Percentiles rank a stretch among this genome's conserved stretches.
Evolutionary conservation across 2,329 filamentous ascomycete species (phyloP).

Genomic region (Botrytis porri): DNA sequence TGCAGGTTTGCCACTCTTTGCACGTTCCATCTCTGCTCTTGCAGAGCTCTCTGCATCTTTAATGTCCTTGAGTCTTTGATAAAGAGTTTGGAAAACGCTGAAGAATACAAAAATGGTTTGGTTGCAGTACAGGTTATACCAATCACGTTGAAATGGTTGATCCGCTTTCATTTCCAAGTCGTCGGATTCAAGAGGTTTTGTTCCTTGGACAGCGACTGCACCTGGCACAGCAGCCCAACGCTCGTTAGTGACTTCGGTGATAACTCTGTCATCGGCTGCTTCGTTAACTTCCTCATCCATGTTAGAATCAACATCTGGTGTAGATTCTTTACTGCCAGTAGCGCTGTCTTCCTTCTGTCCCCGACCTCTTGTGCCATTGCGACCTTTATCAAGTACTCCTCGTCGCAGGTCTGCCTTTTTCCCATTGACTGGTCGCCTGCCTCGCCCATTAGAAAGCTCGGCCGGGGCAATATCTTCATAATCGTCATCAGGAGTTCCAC

Average conservation of each 20-base stretch:
- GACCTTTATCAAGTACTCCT: slow-evolving; percentile 76
- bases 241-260: slow-evolving; percentile 62
- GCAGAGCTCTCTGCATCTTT: slow-evolving; percentile 77
- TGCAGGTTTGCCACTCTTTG: slow-evolving; percentile 74
- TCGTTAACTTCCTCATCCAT: slow-evolving; percentile 74
- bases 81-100: slow-evolving; percentile 87
- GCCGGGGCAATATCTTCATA: slow-evolving; percentile 61
- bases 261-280: slow-evolving; percentile 53
- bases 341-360: slow-evolving; percentile 79
- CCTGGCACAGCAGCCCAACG: slow-evolving; percentile 62
- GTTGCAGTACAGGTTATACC: slow-evolving; percentile 90
- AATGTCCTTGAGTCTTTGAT: slow-evolving; percentile 76
- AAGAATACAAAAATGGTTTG: slow-evolving; percentile 93
- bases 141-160: slow-evolving; percentile 74
- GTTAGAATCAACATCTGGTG: slow-evolving; percentile 75
- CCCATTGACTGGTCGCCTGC: slow-evolving; percentile 58
- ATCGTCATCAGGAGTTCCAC: slow-evolving; percentile 72
- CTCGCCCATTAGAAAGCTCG: slow-evolving; percentile 66
- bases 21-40: slow-evolving; percentile 67
- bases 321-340: slow-evolving; percentile 81
- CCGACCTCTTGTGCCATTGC: slow-evolving; percentile 67
- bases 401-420: slow-evolving; percentile 81
- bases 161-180: slow-evolving; percentile 69
- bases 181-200: slow-evolving; percentile 51
- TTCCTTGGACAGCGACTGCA: slow-evolving; percentile 52